Evolutionary conservation across 2,329 filamentous ascomycete genomes (phyloP).

Genomic region (Cladosporium sp.): DNA sequence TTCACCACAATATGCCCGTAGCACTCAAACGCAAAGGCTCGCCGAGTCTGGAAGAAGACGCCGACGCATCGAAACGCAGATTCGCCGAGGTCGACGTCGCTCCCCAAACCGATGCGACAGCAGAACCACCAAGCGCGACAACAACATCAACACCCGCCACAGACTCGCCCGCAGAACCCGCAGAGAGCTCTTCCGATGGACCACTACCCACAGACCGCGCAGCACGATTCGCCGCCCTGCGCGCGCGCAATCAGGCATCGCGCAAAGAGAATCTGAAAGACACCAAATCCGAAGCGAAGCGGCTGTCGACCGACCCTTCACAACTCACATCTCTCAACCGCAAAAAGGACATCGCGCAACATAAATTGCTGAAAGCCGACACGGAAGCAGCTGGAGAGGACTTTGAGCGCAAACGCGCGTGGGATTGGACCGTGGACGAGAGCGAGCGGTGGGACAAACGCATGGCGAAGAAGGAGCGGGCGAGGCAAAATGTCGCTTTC

Average conservation of each 20-base stretch:
- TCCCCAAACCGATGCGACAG: constrained; percentile 15
- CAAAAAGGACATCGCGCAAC: constrained; percentile 79
- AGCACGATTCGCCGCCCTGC: constrained; percentile 81
- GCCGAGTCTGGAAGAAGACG: constrained; percentile 27
- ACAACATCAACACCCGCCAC: constrained; percentile 12
- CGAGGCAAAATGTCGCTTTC: constrained; percentile 83
- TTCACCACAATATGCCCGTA: constrained; percentile 23
- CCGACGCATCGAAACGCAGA: constrained; percentile 33
- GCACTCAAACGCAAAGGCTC: constrained; percentile 35
- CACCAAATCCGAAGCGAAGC: constrained; percentile 76
- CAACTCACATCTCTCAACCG: constrained; percentile 76
- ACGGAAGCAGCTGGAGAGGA: constrained; percentile 81
- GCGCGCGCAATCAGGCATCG: constrained; percentile 58
- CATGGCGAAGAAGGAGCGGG: constrained; percentile 76
- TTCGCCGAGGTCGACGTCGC: constrained; percentile 22
- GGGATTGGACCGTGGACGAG: constrained; percentile 98
- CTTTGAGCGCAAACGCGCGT: constrained; percentile 95
- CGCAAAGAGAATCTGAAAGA: constrained; percentile 76
- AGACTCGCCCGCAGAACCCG: not conserved
- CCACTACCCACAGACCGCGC: constrained; percentile 49
- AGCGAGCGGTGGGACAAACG: constrained; percentile 91
- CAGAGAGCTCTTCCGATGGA: constrained; percentile 25
- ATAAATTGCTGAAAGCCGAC: constrained; percentile 91
- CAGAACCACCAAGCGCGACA: constrained; percentile 12
- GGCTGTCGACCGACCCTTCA: constrained; percentile 70